Evolutionary conservation across 345 rosid genomes (phyloP), one percentile per base, ranked within the genome.

Genomic region (Camelina sativa): DNA sequence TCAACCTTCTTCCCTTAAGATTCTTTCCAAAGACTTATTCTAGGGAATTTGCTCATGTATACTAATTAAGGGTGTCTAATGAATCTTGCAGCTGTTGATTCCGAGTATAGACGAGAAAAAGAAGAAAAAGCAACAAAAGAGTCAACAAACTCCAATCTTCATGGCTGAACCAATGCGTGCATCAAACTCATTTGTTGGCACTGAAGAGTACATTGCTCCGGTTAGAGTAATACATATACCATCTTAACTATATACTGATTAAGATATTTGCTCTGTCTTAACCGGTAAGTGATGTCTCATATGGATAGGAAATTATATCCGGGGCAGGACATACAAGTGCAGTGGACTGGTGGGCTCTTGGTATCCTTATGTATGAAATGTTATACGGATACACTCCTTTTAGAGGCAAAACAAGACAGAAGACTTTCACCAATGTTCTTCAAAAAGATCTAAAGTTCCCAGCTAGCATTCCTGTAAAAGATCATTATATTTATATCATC

Each of bases 291-390:
- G 25, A 50, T 64, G 55, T 77, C 61, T 80, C 67, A 28, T 47
- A 37, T 37, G 2, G 11, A 77, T 82, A 94, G 98, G 98, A 94
- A 84, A 91, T 94, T 59, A 88, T 94, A 76, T 56, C 80, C 69
- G 98, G 91, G 7, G 91, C 92, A 52, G 97, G 98, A 35, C 97
- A 94, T 78, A 90, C 91, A 0, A 94, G 98, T 84, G 97, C 97
- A 54, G 97, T 94, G 73, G 98, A 94, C 82, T 91, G 98, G 98
- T 94, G 98, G 98, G 98, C 98, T 69, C 89, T 91, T 71, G 98
- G 98, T 7, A 86, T 94, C 67, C 97, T 91, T 80, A 83, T 94
- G 34, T 94, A 88, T 54, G 98, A 94, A 78, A 94, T 94, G 98
- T 80, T 94, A 23, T 94, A 94, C 78, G 98, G 98, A 80, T 88